A percentile compares a stretch with the other conserved stretches of the same genome.
Evolutionary conservation across 2,329 filamentous ascomycete species (phyloP).

Genomic region (Cladosporium sp.): DNA sequence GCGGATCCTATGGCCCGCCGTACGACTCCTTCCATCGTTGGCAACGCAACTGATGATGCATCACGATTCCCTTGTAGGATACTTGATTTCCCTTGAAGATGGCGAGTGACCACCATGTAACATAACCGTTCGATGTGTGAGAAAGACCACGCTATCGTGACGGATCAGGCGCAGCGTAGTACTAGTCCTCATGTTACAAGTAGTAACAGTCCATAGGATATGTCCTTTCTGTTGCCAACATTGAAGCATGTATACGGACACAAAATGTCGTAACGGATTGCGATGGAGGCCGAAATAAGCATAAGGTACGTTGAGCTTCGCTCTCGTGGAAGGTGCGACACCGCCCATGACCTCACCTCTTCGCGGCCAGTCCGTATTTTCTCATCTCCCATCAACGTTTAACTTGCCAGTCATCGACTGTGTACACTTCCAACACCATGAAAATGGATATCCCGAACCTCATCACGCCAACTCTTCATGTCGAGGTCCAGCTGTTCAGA

Average conservation of each 20-base stretch:
- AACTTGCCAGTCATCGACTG: too few species aligned
- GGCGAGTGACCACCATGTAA: too few species aligned
- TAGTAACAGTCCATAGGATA: too few species aligned
- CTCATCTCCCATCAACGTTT: background rate
- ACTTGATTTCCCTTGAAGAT: too few species aligned
- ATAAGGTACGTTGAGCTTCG: background rate
- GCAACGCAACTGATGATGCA: too few species aligned
- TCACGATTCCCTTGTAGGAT: too few species aligned
- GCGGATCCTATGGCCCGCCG: background rate
- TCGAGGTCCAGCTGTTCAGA: constrained; percentile 34
- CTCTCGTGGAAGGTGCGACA: background rate
- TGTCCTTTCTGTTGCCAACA: background rate
- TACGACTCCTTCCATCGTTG: background rate
- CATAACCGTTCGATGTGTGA: too few species aligned
- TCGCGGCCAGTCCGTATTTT: background rate
- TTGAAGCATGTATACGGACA: background rate
- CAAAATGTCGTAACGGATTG: background rate
- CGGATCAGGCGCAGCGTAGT: too few species aligned
- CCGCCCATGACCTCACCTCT: background rate
- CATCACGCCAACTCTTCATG: constrained; percentile 34
- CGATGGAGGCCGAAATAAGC: background rate
- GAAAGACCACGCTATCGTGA: too few species aligned
- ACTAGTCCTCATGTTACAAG: too few species aligned
- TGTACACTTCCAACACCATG: too few species aligned
- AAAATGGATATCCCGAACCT: constrained; percentile 15